These are phyloP conservation scores for Coniochaeta hoffmannii DNA, from an alignment of 2,329 filamentous ascomycete species.

Conservation along the genomic window DNA sequence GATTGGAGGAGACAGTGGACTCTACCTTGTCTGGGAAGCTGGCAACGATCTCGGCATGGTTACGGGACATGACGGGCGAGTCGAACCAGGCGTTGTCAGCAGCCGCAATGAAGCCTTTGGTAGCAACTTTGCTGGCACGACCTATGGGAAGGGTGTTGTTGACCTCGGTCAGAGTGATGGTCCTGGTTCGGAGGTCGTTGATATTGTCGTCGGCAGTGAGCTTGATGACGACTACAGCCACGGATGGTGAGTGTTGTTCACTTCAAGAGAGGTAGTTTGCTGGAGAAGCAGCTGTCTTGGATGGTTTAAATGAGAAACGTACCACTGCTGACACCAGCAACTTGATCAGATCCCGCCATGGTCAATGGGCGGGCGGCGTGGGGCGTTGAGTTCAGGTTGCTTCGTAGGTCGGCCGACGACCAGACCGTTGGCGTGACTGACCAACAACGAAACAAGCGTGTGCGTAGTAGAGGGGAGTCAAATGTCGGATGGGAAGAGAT, in stretches of 20 bases:
- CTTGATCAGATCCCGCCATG: neutral
- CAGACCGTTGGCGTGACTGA: no score
- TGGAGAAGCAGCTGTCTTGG: neutral
- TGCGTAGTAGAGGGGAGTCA: no score
- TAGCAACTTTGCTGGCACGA: constrained; percentile 35
- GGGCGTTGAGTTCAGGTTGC: no score
- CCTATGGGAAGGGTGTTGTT: constrained; percentile 26
- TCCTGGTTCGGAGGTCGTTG: constrained; percentile 14
- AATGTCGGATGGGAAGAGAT: no score
- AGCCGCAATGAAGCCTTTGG: constrained; percentile 32
- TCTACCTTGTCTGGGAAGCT: constrained; percentile 36
- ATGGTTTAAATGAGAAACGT: neutral
- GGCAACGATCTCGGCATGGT: constrained; percentile 51
- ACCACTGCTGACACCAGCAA: neutral
- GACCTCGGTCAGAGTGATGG: constrained; percentile 20
- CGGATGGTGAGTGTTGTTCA: neutral
- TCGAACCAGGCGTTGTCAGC: constrained; percentile 58
- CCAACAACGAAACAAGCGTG: no score
- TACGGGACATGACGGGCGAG: constrained; percentile 63
- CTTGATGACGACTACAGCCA: neutral
- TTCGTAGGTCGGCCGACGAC: neutral
- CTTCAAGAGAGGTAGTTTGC: neutral
- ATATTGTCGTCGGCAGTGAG: neutral
- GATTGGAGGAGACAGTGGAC: neutral
- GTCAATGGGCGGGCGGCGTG: neutral